Percentiles rank a stretch among this genome's conserved stretches.
phyloP scores from a whole-genome alignment of 2,329 filamentous ascomycete genomes.

The Daldinia sp. region DNA sequence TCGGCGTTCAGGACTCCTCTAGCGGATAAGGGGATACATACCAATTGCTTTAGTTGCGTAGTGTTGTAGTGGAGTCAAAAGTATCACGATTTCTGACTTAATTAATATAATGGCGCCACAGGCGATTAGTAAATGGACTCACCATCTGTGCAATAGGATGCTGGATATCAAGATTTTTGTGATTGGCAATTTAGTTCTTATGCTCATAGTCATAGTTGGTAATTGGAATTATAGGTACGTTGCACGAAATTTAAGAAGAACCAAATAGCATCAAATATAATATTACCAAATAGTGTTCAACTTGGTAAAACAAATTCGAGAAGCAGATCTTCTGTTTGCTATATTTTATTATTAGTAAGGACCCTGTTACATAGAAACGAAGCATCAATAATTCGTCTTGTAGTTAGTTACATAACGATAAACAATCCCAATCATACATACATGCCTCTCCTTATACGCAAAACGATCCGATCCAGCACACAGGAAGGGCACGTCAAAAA shows the following conservation, averaged over 20 bases:
- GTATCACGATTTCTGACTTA: not conserved
- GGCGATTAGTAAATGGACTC: not conserved
- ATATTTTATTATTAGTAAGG: not conserved
- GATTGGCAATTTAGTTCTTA: not conserved
- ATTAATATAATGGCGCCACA: not conserved
- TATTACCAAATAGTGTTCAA: not conserved
- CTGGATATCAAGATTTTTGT: not conserved
- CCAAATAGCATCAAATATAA: not conserved
- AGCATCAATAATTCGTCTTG: not conserved
- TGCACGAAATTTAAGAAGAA: not conserved
- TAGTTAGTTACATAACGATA: not conserved
- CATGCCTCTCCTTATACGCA: not conserved
- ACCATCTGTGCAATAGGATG: not conserved
- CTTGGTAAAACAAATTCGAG: not conserved
- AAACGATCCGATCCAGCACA: not conserved
- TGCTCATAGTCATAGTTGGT: not conserved
- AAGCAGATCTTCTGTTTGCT: not conserved
- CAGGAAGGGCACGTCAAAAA: not conserved
- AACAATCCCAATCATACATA: not conserved
- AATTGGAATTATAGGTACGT: not conserved
- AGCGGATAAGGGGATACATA: conserved; percentile 1
- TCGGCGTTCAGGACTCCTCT: not conserved
- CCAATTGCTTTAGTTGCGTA: conserved; percentile 7
- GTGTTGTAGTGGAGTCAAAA: not conserved
- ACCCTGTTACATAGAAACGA: not conserved